Percentiles rank a stretch among this genome's conserved stretches.
Conservation (phyloP, 1,284 basidiomycete genomes). For the Tremellales sp. region DNA sequence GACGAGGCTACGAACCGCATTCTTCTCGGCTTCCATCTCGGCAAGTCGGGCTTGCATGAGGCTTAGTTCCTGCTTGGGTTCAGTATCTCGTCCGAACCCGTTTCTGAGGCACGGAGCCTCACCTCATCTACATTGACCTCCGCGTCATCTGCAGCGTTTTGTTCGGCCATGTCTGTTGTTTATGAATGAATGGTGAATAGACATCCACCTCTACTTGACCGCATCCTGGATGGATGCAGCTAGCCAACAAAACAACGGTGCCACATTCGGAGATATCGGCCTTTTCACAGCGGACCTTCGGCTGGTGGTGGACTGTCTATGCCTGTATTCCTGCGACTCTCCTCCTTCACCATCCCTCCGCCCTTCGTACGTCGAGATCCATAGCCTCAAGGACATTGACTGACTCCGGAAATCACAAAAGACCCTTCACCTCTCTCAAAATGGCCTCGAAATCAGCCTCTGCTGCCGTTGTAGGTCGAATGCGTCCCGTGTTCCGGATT, state of each 20-base stretch:
- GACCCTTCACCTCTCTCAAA: constrained; percentile 21
- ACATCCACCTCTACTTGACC: background rate
- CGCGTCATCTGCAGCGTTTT: constrained; percentile 37
- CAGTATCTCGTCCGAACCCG: background rate
- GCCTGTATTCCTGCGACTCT: constrained; percentile 1
- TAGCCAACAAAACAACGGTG: constrained; percentile 1
- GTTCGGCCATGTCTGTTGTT: constrained; percentile 32
- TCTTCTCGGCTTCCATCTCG: constrained; percentile 81
- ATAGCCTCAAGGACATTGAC: background rate
- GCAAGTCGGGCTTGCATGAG: constrained; percentile 87
- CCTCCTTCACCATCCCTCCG: constrained; percentile 9
- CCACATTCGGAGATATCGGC: constrained; percentile 20
- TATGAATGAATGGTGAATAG: background rate
- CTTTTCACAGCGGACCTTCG: background rate
- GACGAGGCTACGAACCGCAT: constrained; percentile 50
- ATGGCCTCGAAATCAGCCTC: constrained; percentile 82
- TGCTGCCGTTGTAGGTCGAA: constrained; percentile 58
- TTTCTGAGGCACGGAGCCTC: constrained; percentile 2
- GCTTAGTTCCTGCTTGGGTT: constrained; percentile 49
- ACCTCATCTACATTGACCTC: constrained; percentile 45
- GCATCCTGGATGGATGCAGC: background rate
- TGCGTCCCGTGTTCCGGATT: background rate
- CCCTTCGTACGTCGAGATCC: background rate
- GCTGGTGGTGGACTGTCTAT: background rate
- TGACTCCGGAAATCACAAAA: too few species aligned